A percentile compares a stretch with the other conserved stretches of the same genome.
Conservation (phyloP, 805 yeast species). For the Alloascoidea africana region DNA sequence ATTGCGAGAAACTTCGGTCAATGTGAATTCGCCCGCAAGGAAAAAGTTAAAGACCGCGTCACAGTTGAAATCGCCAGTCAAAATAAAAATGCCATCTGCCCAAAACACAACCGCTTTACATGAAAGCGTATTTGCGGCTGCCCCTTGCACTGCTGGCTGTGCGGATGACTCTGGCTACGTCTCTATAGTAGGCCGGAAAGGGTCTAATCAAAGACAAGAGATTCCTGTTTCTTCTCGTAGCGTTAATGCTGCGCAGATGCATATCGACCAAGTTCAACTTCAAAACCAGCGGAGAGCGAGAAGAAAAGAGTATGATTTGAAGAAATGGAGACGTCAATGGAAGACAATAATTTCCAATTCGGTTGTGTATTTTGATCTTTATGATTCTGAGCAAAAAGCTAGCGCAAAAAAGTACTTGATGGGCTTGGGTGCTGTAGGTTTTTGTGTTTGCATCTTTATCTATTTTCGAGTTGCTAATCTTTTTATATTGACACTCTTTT, state of each 20-base stretch:
- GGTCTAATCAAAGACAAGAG: too few species aligned
- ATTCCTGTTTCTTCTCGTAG: too few species aligned
- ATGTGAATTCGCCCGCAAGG: neutral
- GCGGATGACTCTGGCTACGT: too few species aligned
- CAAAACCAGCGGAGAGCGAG: too few species aligned
- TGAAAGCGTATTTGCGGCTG: neutral
- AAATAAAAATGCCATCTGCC: neutral
- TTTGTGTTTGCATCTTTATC: conserved; percentile 4
- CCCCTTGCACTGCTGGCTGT: neutral
- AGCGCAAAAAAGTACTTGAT: conserved; percentile 14
- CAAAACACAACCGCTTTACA: neutral
- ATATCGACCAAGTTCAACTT: too few species aligned
- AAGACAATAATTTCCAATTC: conserved; percentile 41
- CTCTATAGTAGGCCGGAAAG: too few species aligned
- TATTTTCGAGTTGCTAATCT: conserved; percentile 8
- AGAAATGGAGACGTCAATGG: conserved; percentile 56
- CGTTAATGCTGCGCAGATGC: too few species aligned
- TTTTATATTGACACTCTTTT: conserved; percentile 33
- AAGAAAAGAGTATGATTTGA: conserved; percentile 25
- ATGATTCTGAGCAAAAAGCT: conserved; percentile 15
- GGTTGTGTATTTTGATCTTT: conserved; percentile 43
- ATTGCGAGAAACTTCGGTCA: neutral
- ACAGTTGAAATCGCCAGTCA: neutral
- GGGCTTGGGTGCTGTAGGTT: conserved; percentile 16
- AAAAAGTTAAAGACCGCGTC: neutral